phyloP scores from a whole-genome alignment of 2,329 filamentous ascomycete species.

The Xylaria arbuscula region DNA sequence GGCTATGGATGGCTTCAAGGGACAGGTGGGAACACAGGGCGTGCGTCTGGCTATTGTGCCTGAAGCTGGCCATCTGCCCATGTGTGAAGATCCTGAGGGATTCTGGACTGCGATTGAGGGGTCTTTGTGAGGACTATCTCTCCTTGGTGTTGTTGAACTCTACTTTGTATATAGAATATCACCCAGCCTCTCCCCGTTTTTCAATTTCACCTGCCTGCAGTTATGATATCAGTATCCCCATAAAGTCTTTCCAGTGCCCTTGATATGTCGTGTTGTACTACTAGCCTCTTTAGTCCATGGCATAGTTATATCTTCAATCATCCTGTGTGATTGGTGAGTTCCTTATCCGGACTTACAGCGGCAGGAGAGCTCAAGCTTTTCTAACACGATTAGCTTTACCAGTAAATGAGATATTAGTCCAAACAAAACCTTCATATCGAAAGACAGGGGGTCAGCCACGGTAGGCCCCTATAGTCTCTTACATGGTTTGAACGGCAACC shows the following conservation, averaged over 20 bases:
- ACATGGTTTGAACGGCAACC: no score
- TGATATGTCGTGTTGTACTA: slow-evolving; percentile 1
- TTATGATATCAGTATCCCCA: background rate
- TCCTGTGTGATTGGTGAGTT: background rate
- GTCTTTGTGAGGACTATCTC: slow-evolving; percentile 60
- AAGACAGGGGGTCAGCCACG: no score
- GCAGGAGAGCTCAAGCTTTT: no score
- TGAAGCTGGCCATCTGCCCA: slow-evolving; percentile 81
- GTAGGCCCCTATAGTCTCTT: no score
- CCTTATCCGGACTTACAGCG: no score
- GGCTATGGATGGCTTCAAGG: slow-evolving; percentile 81
- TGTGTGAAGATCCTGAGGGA: slow-evolving; percentile 78
- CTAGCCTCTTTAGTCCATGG: background rate
- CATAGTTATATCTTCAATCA: background rate
- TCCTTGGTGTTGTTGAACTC: background rate
- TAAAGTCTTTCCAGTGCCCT: background rate
- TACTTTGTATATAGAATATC: background rate
- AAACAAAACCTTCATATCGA: no score
- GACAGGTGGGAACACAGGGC: slow-evolving; percentile 63
- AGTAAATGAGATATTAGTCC: no score
- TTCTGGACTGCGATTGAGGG: slow-evolving; percentile 72
- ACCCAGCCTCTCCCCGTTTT: background rate
- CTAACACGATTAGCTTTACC: no score
- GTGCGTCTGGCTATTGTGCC: slow-evolving; percentile 74
- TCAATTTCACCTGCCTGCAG: background rate